Evolutionary conservation across 495 filamentous ascomycete species (phyloP), one percentile per base, ranked within the genome.

Genomic region (Hamigera avellanea): DNA sequence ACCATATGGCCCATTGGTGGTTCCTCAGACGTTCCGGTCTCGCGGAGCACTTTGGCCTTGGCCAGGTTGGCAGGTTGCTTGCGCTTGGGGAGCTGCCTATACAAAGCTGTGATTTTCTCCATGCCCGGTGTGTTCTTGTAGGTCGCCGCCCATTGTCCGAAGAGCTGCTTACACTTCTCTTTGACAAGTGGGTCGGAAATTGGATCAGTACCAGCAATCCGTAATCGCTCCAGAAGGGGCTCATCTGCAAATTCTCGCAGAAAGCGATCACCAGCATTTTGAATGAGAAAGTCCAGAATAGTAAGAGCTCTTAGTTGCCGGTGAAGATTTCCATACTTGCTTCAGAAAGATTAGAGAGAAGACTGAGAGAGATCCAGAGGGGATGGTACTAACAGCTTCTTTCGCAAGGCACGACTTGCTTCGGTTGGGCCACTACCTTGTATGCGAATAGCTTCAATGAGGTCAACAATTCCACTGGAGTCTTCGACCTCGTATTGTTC

Each of bases 301-400:
- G 80, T 81, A 26, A 99, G 73, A 36, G 93, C 83, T 28, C 93
- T 77, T 5, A 99, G 69, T 54, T 96, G 93, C 13, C 86, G 79
- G 53, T 96, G 88, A 14, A 89, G 64, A 44, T 75, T 94, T 36
- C 93, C 93, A 56, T 99, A 99, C 60, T 96, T 96, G 26, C 81
- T 86, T 42, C 1, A 32, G 6, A 12, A 19, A 6, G 35, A 42
- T 50, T 43, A 50, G 49, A 26, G 13, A 34, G 15, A 26, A 6
- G 10, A 14, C 16, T 19, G 37, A 28, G 4, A 18, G 15, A 26
- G n/a, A 36, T 42, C 13, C 37, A n/a, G 27, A 3, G 12, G 41
- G 19, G n/a, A n/a, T n/a, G 26, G 18, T 23, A 59, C 81, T 57
- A 53, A 86, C 73, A 99, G 73, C 67, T 99, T 96, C 77, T 96